These are phyloP conservation scores for Leonotis leonurus DNA, from an alignment of 257 asterid species.

Conservation along the genomic window DNA sequence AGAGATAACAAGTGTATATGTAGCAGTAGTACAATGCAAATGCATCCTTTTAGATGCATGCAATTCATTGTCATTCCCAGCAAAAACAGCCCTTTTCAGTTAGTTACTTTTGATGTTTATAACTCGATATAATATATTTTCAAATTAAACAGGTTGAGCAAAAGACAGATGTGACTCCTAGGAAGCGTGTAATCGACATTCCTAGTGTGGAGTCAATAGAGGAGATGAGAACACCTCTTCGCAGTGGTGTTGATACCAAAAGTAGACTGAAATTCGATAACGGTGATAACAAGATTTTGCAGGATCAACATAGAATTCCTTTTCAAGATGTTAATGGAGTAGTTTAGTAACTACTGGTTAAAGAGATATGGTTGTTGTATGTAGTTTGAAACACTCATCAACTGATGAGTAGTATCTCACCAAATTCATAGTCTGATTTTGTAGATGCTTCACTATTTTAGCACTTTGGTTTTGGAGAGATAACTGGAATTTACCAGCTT, in stretches of 20 bases:
- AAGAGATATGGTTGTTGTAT: constrained; percentile 15
- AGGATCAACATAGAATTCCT: constrained; percentile 50
- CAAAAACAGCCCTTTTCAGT: background rate
- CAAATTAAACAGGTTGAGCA: constrained; percentile 51
- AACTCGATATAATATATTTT: background rate
- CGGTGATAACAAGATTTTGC: constrained; percentile 35
- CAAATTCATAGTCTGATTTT: background rate
- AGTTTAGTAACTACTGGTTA: constrained; percentile 1
- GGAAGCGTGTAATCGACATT: constrained; percentile 38
- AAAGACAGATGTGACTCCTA: constrained; percentile 43
- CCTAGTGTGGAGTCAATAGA: constrained; percentile 59
- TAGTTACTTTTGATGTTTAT: background rate
- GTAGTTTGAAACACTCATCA: constrained; percentile 18
- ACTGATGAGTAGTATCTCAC: constrained; percentile 24
- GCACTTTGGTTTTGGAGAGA: background rate
- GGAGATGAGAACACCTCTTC: constrained; percentile 45
- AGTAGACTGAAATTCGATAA: constrained; percentile 21
- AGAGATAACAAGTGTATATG: background rate
- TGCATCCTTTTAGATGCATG: background rate
- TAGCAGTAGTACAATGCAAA: background rate
- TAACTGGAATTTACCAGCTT: too few species aligned
- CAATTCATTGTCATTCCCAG: too few species aligned
- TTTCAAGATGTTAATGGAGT: constrained; percentile 53
- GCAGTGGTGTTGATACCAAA: constrained; percentile 21
- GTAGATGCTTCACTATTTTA: background rate